These are phyloP conservation scores for Intubia oerlemansii DNA, from an alignment of 2,329 filamentous ascomycete species.

Conservation along the genomic window DNA sequence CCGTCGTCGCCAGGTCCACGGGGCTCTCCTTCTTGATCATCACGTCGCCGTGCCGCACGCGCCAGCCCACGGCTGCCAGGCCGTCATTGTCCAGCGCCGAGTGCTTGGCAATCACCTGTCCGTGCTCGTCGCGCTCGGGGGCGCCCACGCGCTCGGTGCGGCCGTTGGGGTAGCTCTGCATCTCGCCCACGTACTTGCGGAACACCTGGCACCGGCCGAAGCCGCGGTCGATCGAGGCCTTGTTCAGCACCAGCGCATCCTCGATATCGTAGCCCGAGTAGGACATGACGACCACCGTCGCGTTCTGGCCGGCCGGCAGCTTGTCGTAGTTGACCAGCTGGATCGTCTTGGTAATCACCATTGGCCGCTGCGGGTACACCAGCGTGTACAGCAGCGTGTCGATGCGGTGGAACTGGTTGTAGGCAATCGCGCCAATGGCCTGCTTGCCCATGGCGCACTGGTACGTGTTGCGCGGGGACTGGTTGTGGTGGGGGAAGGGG, in stretches of 20 bases:
- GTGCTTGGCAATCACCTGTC: slow-evolving; percentile 43
- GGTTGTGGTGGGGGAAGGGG: slow-evolving; percentile 96
- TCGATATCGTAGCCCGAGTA: slow-evolving; percentile 99
- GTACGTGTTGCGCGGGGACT: slow-evolving; percentile 95
- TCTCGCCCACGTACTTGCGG: slow-evolving; percentile 70
- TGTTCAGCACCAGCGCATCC: slow-evolving; percentile 91
- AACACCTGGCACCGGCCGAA: slow-evolving; percentile 98
- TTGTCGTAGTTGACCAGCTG: slow-evolving; percentile 95
- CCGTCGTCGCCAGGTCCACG: slow-evolving; percentile 51
- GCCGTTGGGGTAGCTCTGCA: slow-evolving; percentile 79
- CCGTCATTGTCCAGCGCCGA: slow-evolving; percentile 66
- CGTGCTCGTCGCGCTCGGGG: slow-evolving; percentile 37
- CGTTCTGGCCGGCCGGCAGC: slow-evolving; percentile 88
- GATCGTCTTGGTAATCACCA: slow-evolving; percentile 95
- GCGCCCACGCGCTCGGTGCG: slow-evolving; percentile 45
- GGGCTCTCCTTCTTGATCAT: slow-evolving; percentile 85
- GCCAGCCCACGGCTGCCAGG: slow-evolving; percentile 66
- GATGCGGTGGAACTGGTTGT: slow-evolving; percentile 94
- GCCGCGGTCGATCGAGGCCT: slow-evolving; percentile 81
- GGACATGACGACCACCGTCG: slow-evolving; percentile 96
- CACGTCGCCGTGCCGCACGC: slow-evolving; percentile 57
- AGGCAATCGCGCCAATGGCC: slow-evolving; percentile 94
- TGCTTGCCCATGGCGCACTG: slow-evolving; percentile 99
- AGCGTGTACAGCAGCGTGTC: slow-evolving; percentile 91
- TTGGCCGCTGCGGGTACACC: slow-evolving; percentile 91